These are phyloP conservation scores for Colletotrichum noveboracense DNA, from an alignment of 2,329 filamentous ascomycete species.

Conservation along the genomic window DNA sequence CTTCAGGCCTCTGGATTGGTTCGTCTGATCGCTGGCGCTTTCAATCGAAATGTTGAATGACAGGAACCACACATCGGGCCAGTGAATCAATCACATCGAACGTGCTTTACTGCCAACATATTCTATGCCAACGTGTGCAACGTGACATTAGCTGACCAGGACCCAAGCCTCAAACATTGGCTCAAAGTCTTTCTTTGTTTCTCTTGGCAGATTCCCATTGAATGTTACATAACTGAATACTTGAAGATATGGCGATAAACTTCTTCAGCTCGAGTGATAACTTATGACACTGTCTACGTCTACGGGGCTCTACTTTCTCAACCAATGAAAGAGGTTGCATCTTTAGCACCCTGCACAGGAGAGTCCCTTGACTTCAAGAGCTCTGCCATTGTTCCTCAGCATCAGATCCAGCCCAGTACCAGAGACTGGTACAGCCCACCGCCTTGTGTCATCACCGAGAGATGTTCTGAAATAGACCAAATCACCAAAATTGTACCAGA, in stretches of 20 bases:
- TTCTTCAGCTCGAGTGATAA: background rate
- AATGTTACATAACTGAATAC: background rate
- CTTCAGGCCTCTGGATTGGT: background rate
- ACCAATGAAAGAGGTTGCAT: background rate
- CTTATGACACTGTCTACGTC: accelerated
- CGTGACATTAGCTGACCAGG: accelerated
- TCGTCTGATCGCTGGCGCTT: background rate
- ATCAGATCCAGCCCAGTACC: no score
- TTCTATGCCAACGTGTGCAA: background rate
- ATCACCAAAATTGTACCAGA: background rate
- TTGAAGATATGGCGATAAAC: background rate
- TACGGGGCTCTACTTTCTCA: background rate
- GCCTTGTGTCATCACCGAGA: no score
- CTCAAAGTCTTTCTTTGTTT: background rate
- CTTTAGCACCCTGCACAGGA: background rate
- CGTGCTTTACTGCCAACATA: background rate
- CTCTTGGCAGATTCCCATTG: accelerated
- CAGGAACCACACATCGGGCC: background rate
- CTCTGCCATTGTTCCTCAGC: no score
- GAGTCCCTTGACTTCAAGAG: no score
- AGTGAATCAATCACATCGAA: background rate
- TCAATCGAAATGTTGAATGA: background rate
- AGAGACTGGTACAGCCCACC: no score
- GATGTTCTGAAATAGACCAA: background rate
- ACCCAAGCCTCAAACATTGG: background rate